Percentiles rank a stretch among this genome's conserved stretches.
Evolutionary conservation across 805 yeast genomes (phyloP).

Genomic region (Metschnikowia rubicola): DNA sequence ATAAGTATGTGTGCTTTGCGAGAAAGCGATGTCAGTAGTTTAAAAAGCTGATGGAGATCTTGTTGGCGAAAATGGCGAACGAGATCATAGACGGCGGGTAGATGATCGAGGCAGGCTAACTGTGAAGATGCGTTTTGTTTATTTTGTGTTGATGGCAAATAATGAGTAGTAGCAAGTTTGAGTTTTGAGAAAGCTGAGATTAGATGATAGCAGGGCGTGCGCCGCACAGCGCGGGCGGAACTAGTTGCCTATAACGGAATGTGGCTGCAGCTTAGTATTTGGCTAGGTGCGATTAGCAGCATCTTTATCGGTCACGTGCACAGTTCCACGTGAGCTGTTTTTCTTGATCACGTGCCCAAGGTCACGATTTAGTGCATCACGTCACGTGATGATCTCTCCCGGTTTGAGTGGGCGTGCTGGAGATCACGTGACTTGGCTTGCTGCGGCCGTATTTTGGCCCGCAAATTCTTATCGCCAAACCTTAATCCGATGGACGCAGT

Average conservation of each 20-base stretch:
- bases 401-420: no score
- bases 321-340: no score
- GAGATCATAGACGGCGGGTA: constrained; percentile 16
- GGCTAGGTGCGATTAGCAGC: no score
- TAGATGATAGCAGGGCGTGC: constrained; percentile 2
- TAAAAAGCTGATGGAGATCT: constrained; percentile 20
- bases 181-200: background rate
- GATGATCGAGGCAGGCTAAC: background rate
- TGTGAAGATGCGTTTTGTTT: background rate
- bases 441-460: no score
- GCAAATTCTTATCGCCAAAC: no score
- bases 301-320: no score
- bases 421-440: no score
- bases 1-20: background rate
- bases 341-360: no score
- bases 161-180: background rate
- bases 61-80: constrained; percentile 16
- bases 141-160: background rate
- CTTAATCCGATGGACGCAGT: no score
- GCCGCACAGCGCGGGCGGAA: constrained; percentile 2
- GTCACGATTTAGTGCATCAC: no score
- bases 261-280: no score
- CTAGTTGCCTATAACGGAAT: background rate
- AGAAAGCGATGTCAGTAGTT: constrained; percentile 18
- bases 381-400: no score